These are phyloP conservation scores for Chrysanthemum makinoi DNA, from an alignment of 129 eudicot genomes.

Conservation along the genomic window DNA sequence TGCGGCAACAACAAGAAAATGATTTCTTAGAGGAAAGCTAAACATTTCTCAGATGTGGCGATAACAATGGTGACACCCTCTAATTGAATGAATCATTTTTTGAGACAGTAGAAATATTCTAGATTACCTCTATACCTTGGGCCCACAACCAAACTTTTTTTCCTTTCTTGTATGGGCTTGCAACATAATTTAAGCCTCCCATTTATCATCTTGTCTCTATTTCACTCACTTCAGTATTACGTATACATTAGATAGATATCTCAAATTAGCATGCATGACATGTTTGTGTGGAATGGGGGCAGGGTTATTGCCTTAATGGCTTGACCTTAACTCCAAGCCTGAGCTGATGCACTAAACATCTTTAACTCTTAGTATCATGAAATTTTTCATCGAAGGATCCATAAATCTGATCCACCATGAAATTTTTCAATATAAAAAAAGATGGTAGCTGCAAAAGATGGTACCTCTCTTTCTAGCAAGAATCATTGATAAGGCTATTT, in stretches of 20 bases:
- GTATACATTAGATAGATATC: not conserved
- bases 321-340: not conserved
- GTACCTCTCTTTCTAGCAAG: not conserved
- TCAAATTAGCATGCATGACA: not conserved
- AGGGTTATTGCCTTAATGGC: not conserved
- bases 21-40: no score
- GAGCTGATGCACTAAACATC: not conserved
- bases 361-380: not conserved
- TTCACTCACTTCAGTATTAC: not conserved
- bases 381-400: not conserved
- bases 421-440: not conserved
- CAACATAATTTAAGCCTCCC: not conserved
- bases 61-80: no score
- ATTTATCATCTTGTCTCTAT: no score
- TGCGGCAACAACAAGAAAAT: no score
- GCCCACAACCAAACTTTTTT: no score
- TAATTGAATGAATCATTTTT: no score
- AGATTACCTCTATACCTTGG: no score
- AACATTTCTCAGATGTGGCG: no score
- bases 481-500: not conserved
- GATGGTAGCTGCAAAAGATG: not conserved
- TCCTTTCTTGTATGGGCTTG: not conserved
- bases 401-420: slow-evolving; percentile 1
- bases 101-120: no score
- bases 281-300: not conserved